phyloP scores from a whole-genome alignment of 2,329 filamentous ascomycete genomes.

The Scedosporium minutisporum region DNA sequence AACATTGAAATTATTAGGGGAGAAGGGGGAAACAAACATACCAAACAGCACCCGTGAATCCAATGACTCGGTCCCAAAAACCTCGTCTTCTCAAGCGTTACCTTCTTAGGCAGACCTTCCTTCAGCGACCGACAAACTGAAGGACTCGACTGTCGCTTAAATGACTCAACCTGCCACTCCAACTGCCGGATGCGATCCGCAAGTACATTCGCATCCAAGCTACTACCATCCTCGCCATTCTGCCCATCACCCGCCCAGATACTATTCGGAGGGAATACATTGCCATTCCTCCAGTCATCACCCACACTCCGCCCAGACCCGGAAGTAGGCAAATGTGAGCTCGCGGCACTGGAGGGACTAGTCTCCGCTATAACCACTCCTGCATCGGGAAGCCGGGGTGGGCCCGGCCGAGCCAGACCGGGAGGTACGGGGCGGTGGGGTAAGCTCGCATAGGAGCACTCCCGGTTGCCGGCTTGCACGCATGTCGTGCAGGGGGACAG shows the following conservation, averaged over 20 bases:
- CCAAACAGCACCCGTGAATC: neutral
- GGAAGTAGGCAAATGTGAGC: neutral
- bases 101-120: neutral
- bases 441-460: conserved; percentile 39
- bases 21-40: neutral
- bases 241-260: neutral
- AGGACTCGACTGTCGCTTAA: neutral
- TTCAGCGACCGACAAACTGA: neutral
- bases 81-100: conserved; percentile 5
- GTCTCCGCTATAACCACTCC: neutral
- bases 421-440: neutral
- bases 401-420: neutral
- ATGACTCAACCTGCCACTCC: neutral
- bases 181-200: neutral
- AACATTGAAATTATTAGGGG: neutral
- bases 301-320: neutral
- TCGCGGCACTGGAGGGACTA: neutral
- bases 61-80: conserved; percentile 5
- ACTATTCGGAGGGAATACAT: neutral
- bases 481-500: conserved; percentile 51
- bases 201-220: neutral
- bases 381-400: neutral
- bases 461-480: conserved; percentile 41
- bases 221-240: no score
- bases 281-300: neutral